Conservation (phyloP, 768 basidiomycete genomes). For the Serpula lacrymans region DNA sequence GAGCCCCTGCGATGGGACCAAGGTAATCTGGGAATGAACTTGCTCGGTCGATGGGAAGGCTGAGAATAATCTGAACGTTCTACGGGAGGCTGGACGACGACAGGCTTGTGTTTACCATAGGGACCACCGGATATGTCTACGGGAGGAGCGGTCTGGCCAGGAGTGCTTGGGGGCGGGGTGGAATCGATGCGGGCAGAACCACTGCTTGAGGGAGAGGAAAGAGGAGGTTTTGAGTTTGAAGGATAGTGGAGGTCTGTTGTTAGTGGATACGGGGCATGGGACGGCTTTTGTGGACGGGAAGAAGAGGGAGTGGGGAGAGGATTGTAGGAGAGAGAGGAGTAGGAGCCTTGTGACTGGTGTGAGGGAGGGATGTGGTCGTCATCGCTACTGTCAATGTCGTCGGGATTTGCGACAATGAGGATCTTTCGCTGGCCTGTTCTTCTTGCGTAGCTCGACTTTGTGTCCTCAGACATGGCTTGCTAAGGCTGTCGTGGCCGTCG, state of each 20-base stretch:
- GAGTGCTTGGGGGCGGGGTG: slow-evolving; percentile 70
- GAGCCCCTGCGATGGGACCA: slow-evolving; percentile 26
- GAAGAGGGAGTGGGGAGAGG: slow-evolving; percentile 21
- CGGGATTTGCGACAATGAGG: slow-evolving; percentile 61
- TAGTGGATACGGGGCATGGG: slow-evolving; percentile 29
- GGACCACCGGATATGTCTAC: slow-evolving; percentile 37
- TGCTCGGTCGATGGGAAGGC: slow-evolving; percentile 26
- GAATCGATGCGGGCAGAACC: slow-evolving; percentile 61
- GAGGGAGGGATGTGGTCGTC: slow-evolving; percentile 25
- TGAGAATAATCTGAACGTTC: slow-evolving; percentile 27
- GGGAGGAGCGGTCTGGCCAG: slow-evolving; percentile 45
- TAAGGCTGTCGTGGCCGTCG: slow-evolving; percentile 26
- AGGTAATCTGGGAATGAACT: slow-evolving; percentile 23
- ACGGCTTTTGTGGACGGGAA: slow-evolving; percentile 19
- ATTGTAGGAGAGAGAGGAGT: slow-evolving; percentile 13
- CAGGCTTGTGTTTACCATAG: slow-evolving; percentile 29
- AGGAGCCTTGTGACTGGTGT: slow-evolving; percentile 18
- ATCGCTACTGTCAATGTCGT: slow-evolving; percentile 39
- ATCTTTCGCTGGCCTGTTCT: slow-evolving; percentile 35
- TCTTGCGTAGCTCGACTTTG: slow-evolving; percentile 34
- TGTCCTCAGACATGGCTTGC: slow-evolving; percentile 59
- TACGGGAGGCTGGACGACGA: slow-evolving; percentile 26
- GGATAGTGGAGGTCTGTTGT: slow-evolving; percentile 36
- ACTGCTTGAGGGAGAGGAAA: slow-evolving; percentile 68
- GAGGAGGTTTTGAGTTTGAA: slow-evolving; percentile 49